Conservation (phyloP, 768 basidiomycete genomes). For the Lentinula guzmanii region DNA sequence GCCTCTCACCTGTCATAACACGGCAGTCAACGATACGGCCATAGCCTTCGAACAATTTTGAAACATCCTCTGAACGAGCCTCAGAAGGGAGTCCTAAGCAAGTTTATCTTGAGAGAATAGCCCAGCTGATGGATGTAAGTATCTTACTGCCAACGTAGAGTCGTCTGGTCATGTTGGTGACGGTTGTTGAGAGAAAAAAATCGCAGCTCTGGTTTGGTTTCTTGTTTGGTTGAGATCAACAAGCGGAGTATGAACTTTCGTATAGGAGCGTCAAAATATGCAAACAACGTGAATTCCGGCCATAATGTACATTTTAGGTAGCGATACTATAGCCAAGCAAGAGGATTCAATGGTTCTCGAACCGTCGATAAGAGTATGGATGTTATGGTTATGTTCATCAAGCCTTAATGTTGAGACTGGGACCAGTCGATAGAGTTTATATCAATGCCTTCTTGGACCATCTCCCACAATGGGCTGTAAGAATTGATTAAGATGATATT, state of each 20-base stretch:
- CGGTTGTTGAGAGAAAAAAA: constrained; percentile 23
- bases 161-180: constrained; percentile 63
- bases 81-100: constrained; percentile 73
- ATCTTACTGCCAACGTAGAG: constrained; percentile 80
- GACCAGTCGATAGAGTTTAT: constrained; percentile 94
- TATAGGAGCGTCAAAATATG: neutral
- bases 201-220: neutral
- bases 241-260: neutral
- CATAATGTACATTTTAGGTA: neutral
- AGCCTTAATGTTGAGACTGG: constrained; percentile 59
- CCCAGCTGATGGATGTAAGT: constrained; percentile 3
- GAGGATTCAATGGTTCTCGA: neutral
- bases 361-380: constrained; percentile 9
- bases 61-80: constrained; percentile 77
- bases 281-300: neutral
- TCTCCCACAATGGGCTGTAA: constrained; percentile 91
- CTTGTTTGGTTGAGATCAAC: neutral
- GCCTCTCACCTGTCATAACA: constrained; percentile 80
- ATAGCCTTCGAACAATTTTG: constrained; percentile 86
- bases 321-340: neutral
- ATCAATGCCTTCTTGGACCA: constrained; percentile 99
- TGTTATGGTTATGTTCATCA: constrained; percentile 1
- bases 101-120: neutral
- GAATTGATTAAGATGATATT: neutral
- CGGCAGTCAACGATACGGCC: constrained; percentile 87